Evolutionary conservation across 192 early-diverging fungal species (phyloP), one percentile per base, ranked within the genome.

Genomic region (Fimicolochytrium jonesii): DNA sequence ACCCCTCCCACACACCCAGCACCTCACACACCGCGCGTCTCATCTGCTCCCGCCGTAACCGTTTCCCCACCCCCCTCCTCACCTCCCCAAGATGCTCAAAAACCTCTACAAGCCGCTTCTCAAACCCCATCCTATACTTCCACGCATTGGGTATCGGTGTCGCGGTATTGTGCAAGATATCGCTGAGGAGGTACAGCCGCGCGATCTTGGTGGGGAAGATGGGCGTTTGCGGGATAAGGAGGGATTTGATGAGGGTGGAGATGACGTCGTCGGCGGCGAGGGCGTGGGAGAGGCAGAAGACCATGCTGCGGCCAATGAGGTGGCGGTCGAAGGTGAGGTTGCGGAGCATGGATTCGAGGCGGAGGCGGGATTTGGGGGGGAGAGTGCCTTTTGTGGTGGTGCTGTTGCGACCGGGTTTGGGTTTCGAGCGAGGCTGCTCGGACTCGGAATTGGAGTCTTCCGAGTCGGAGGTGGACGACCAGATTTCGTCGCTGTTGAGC

Each of bases 131-230:
- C 33, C 94, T 74, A 56, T 87, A 88, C 71, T 88, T 84, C 93
- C 94, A 97, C 6, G 87, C 92, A 61, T 89, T 90, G n/a, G 89
- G 82, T 2, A 93, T 76, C 1, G 80, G 79, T 15, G 87, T 80
- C 45, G 85, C 77, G 58, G 88, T 84, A 67, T 95, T 97, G 66
- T 91, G 88, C n/a, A 97, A 77, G 23, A 97, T 84, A 54, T 97
- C 94, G 0, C 87, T 90, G n/a, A 95, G 80, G 13, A 95, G 70
- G 58, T 87, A 86, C n/a, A 97, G 72, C 41, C 88, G 76, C 1
- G 88, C 80, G 26, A 94, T 64, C 62, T 90, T 89, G 10, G 73
- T 72, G 18, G 77, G 65, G 39, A 88, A 75, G 4, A 80, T 39
- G 13, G 84, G 76, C 0, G 89, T 86, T 13, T 56, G 67, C 0